Percentiles rank a stretch among this genome's conserved stretches.
phyloP scores from a whole-genome alignment of 331 rosid genomes.

The Acacia concinna region DNA sequence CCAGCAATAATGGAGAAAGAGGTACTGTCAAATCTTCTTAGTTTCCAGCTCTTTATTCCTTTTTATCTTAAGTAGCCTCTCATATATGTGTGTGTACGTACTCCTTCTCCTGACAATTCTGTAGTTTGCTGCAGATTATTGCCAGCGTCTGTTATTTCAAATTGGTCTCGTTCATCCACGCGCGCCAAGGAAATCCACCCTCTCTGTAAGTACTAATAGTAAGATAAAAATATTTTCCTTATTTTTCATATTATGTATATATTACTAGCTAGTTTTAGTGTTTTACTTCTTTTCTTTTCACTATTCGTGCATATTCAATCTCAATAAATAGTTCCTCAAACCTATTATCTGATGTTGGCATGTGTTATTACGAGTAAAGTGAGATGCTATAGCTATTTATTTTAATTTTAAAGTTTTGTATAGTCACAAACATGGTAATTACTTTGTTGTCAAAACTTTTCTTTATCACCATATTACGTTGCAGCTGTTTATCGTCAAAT shows the following conservation, averaged over 20 bases:
- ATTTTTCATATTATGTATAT: neutral
- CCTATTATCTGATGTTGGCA: neutral
- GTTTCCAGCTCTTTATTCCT: neutral
- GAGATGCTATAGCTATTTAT: neutral
- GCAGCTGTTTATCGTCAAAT: no score
- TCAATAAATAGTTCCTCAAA: neutral
- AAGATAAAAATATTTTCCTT: neutral
- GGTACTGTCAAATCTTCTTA: neutral
- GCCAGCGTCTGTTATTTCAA: neutral
- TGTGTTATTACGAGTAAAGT: neutral
- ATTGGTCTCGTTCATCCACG: no score
- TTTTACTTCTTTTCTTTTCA: neutral
- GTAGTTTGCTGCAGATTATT: neutral
- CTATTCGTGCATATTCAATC: neutral
- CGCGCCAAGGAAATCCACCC: neutral
- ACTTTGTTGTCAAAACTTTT: no score
- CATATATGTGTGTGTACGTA: neutral
- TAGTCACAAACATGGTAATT: no score
- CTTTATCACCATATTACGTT: no score
- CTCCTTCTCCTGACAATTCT: neutral
- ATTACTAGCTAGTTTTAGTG: neutral
- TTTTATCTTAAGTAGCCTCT: neutral
- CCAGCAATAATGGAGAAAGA: neutral
- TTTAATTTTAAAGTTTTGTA: no score
- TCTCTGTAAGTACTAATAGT: neutral